Evolutionary conservation across 257 asterid genomes (phyloP), one percentile per base, ranked within the genome.

Genomic region (Perilla frutescens): DNA sequence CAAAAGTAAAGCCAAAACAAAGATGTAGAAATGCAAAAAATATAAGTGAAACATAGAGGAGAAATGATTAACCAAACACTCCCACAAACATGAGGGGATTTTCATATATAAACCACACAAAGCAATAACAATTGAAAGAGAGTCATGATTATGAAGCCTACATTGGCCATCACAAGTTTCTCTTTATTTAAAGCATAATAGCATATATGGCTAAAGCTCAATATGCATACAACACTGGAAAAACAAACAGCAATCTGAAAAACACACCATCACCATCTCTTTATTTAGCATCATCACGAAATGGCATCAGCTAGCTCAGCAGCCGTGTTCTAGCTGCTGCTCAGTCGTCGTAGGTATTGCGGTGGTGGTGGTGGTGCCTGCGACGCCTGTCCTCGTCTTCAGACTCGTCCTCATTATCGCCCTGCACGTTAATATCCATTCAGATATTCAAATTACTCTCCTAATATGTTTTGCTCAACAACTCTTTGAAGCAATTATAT

Each of bases 341-440:
- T 61, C 64, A 81, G 41, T 87, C 88, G 39, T 85, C 86, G 9
- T 83, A 84, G 69, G 9, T 45, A 10, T 12, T 85, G 87, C 73
- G 77, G 82, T 83, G 85, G 68, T 76, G 84, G 79, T 74, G 81
- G 61, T 78, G 81, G 79, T 80, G 79, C 8, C 11, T 3, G 73
- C 54, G 69, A 1, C 61, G 62, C 74, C 64, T 66, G 51, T 71
- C 73, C 73, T 80, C 85, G 8, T 79, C 83, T 1, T 82, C 85
- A 9, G 74, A 76, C 20, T 79, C 85, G 3, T 79, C 53, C 8
- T 81, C 44, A 62, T 81, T 62, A 39, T 76, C 77, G 51, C 85
- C 87, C 89, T 84, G 83, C 67, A 29, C 13, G 70, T 7, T 8
- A 20, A 20, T 20, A 31, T 13, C 48, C 64, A 58, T 5, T 47